Percentiles rank a stretch among this genome's conserved stretches.
These are phyloP conservation scores for Dysphania ambrosioides DNA, from an alignment of 148 eudicot species.

Conservation along the genomic window DNA sequence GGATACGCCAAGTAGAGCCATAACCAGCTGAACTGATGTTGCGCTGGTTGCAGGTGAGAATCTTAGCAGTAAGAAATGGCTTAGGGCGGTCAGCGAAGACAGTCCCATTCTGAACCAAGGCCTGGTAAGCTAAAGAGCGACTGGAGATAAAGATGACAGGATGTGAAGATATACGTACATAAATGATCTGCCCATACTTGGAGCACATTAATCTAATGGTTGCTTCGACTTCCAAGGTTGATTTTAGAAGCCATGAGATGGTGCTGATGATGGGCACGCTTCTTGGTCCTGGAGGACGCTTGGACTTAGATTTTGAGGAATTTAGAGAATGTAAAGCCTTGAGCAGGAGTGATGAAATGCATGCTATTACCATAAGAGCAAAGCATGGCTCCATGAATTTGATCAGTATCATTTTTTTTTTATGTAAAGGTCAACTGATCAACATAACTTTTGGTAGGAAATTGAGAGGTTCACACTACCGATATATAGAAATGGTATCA, in stretches of 20 bases:
- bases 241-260: conserved; percentile 35
- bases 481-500: too few relatives aligned
- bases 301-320: neutral
- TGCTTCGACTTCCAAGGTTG: conserved; percentile 38
- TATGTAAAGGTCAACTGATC: too few relatives aligned
- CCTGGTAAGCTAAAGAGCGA: conserved; percentile 46
- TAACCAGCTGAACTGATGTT: conserved; percentile 45
- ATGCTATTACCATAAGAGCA: conserved; percentile 12
- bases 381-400: conserved; percentile 20
- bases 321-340: neutral
- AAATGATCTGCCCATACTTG: conserved; percentile 45
- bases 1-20: conserved; percentile 37
- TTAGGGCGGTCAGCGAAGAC: conserved; percentile 58
- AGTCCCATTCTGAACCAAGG: conserved; percentile 54
- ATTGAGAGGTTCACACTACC: too few relatives aligned
- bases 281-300: conserved; percentile 15
- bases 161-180: conserved; percentile 29
- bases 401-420: too few relatives aligned
- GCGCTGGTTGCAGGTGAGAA: conserved; percentile 34
- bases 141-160: conserved; percentile 40
- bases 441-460: too few relatives aligned
- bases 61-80: conserved; percentile 24
- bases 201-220: conserved; percentile 30
- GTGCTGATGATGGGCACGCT: conserved; percentile 35
- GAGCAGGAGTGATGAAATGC: conserved; percentile 11